Conservation (phyloP, 208 protist species). For the Crithidia expoeki region DNA sequence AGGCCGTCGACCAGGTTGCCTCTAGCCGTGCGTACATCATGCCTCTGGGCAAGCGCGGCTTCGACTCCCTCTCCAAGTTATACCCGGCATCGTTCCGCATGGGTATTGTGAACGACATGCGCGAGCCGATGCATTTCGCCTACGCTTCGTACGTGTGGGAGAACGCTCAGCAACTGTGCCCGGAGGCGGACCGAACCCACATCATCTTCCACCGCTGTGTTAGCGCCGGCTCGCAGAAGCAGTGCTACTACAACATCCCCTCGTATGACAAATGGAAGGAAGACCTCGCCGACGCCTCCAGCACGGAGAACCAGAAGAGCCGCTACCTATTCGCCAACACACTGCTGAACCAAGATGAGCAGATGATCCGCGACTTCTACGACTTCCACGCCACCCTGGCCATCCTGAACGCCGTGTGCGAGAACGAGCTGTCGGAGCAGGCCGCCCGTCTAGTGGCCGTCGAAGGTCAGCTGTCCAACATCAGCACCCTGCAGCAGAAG, state of each 20-base stretch:
- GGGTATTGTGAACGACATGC: conserved; percentile 91
- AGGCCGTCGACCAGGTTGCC: conserved; percentile 58
- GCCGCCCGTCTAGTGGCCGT: conserved; percentile 88
- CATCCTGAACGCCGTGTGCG: conserved; percentile 83
- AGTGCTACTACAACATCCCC: conserved; percentile 86
- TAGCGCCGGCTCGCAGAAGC: conserved; percentile 78
- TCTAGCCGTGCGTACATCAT: conserved; percentile 69
- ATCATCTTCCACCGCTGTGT: conserved; percentile 89
- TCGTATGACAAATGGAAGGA: conserved; percentile 83
- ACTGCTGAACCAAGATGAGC: conserved; percentile 85
- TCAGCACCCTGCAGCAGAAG: conserved; percentile 76
- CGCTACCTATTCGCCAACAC: conserved; percentile 90
- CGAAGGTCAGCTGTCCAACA: conserved; percentile 91
- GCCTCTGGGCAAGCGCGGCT: conserved; percentile 84
- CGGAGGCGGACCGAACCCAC: conserved; percentile 73
- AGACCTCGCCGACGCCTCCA: conserved; percentile 71
- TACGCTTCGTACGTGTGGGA: conserved; percentile 88
- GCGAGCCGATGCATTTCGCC: conserved; percentile 87
- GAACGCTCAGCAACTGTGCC: conserved; percentile 56
- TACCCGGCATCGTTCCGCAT: conserved; percentile 77
- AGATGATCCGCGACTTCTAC: conserved; percentile 88
- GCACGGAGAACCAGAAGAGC: conserved; percentile 85
- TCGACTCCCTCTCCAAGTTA: conserved; percentile 86
- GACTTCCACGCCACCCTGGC: conserved; percentile 88
- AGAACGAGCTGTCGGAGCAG: conserved; percentile 93